Evolutionary conservation across 257 asterid species (phyloP).

Genomic region (Solanum habrochaites): DNA sequence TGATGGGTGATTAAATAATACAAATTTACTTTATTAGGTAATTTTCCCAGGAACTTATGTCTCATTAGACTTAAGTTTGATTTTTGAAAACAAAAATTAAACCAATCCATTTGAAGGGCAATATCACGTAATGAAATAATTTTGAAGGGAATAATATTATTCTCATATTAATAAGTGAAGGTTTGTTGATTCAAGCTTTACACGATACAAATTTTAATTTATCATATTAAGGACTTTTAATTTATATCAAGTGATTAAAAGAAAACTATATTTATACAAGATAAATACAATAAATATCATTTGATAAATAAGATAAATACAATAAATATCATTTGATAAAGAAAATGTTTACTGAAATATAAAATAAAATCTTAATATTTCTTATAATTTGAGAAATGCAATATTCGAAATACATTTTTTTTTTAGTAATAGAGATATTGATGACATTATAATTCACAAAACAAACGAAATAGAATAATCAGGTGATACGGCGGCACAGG

Average conservation of each 20-base stretch:
- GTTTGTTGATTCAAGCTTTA: too few species aligned
- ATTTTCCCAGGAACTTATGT: too few species aligned
- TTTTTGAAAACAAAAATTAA: too few species aligned
- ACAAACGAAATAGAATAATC: neutral
- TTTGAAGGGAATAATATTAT: neutral
- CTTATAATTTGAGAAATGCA: neutral
- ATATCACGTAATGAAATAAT: too few species aligned
- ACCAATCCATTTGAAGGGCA: neutral
- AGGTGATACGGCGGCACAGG: slow-evolving; percentile 80
- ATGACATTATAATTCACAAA: neutral
- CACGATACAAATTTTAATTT: neutral
- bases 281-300: neutral
- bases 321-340: neutral
- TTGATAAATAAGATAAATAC: neutral
- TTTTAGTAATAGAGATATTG: neutral
- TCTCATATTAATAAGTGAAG: too few species aligned
- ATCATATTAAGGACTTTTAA: neutral
- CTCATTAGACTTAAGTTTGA: too few species aligned
- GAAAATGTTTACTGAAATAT: too few species aligned
- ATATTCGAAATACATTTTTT: neutral
- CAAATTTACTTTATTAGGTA: too few species aligned
- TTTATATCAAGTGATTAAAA: too few species aligned
- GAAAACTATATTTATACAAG: neutral
- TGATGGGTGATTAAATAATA: too few species aligned
- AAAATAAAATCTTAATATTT: too few species aligned